Evolutionary conservation across 139 green algal genomes (phyloP).

Genomic region (Diplosphaera chodatii): DNA sequence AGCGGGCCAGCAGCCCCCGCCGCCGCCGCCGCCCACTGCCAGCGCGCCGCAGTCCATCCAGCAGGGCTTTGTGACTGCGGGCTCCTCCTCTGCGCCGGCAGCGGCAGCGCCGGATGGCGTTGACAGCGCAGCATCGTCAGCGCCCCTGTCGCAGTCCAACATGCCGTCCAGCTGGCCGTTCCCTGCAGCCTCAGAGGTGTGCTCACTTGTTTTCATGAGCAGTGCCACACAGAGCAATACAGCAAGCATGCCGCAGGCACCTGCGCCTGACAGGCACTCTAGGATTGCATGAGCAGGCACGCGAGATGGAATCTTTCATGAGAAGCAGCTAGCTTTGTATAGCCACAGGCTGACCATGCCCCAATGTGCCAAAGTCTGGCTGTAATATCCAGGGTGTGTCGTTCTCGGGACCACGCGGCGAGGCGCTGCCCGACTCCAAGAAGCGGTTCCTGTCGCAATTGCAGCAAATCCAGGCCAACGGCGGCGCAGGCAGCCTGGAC

Average conservation of each 20-base stretch:
- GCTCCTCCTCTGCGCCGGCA: too few species aligned
- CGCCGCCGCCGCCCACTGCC: too few species aligned
- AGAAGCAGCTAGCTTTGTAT: too few species aligned
- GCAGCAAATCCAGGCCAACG: conserved; percentile 8
- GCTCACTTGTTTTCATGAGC: too few species aligned
- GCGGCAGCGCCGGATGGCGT: background rate
- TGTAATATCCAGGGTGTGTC: background rate
- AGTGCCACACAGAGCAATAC: too few species aligned
- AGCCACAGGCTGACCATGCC: too few species aligned
- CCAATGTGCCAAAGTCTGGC: too few species aligned
- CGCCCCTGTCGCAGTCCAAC: background rate
- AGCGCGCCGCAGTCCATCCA: background rate
- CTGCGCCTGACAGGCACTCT: too few species aligned
- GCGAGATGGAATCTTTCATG: too few species aligned
- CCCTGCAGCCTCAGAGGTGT: background rate
- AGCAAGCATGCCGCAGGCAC: too few species aligned
- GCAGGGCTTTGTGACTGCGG: background rate
- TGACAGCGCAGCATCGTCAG: background rate
- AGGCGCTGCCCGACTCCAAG: conserved; percentile 29
- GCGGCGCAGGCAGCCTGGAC: background rate
- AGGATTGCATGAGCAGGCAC: too few species aligned
- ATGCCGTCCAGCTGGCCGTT: conserved; percentile 18
- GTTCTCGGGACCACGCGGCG: background rate
- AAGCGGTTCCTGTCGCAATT: conserved; percentile 29
- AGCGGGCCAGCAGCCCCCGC: too few species aligned